Base-by-base conservation (phyloP, 345 rosid genomes). In the Boechera stricta region DNA sequence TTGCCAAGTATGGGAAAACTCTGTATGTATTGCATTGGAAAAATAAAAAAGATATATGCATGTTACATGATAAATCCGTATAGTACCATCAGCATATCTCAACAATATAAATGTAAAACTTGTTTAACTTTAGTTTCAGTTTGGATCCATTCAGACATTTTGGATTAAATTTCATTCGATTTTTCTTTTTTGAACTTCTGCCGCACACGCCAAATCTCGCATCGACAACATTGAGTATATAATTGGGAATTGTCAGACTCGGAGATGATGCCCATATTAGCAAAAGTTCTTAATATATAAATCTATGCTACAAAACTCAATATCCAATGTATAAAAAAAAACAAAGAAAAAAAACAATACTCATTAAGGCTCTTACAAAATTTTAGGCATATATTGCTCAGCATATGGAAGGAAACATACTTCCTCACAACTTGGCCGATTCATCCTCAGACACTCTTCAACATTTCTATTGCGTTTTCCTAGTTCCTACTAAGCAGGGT, bases 361-460 rank as follows among this genome's bases (percentile, higher is more conserved):
- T 45, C 53, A 24, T 28, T 11, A 38, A 58, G 31, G 26, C 48
- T 35, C 39, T 38, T 75, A 47, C 73, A 75, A 75, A 75, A 67
- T 67, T 49, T 28, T 35, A 48, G 31, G 62, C 68, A 67, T 58
- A 56, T 10, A 55, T 44, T 66, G 64, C 57, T 54, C 63, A 63
- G 39, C 10, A 39, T 73, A 59, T 58, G 10, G 52, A 62, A 63
- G 61, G 36, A 73, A 72, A 16, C 10, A 5, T 15, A 61, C 31
- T 53, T 73, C 53, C 24, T 18, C 6, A 72, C n/a, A 6, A 64
- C 36, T 15, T 65, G 36, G 7, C 26, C 31, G 39, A 62, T 49
- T 35, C 52, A n/a, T 42, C 57, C 10, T 26, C 58, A 32, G 5
- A 55, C 36, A 56, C 52, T 45, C 72, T 35, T n/a, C 52, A 67